These are phyloP conservation scores for Amanita molliuscula DNA, from an alignment of 768 basidiomycete genomes.

Conservation along the genomic window DNA sequence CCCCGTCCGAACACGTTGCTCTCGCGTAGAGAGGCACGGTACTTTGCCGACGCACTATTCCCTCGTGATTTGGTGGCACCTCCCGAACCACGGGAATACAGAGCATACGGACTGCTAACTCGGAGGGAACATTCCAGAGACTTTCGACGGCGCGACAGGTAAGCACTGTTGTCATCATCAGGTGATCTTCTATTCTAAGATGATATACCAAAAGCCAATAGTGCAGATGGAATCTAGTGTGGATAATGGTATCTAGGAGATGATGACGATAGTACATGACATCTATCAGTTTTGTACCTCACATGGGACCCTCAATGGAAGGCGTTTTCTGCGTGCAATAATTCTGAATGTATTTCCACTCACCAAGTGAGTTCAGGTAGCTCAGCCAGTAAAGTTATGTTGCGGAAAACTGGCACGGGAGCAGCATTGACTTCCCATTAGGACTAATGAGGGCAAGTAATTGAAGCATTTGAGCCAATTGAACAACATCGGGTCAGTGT, in stretches of 20 bases:
- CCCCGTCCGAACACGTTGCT: constrained; percentile 14
- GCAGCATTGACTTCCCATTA: no score
- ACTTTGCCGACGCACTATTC: constrained; percentile 13
- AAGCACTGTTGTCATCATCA: neutral
- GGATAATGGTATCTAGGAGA: neutral
- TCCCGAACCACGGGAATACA: neutral
- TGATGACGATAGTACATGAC: neutral
- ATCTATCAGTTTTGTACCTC: neutral
- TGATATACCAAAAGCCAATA: neutral
- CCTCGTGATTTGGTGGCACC: constrained; percentile 6
- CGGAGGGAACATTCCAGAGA: constrained; percentile 3
- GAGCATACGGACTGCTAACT: neutral
- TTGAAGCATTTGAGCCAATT: no score
- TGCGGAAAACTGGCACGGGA: no score
- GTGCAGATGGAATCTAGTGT: neutral
- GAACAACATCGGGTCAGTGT: no score
- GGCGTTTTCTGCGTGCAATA: neutral
- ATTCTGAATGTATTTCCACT: neutral
- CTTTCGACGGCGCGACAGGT: constrained; percentile 1
- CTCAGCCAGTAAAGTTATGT: neutral
- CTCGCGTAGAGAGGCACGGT: constrained; percentile 13
- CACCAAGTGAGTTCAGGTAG: neutral
- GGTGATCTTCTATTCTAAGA: neutral
- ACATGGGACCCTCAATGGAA: neutral
- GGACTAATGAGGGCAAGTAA: no score